phyloP scores from a whole-genome alignment of 2,329 filamentous ascomycete species.

The Capronia coronata region DNA sequence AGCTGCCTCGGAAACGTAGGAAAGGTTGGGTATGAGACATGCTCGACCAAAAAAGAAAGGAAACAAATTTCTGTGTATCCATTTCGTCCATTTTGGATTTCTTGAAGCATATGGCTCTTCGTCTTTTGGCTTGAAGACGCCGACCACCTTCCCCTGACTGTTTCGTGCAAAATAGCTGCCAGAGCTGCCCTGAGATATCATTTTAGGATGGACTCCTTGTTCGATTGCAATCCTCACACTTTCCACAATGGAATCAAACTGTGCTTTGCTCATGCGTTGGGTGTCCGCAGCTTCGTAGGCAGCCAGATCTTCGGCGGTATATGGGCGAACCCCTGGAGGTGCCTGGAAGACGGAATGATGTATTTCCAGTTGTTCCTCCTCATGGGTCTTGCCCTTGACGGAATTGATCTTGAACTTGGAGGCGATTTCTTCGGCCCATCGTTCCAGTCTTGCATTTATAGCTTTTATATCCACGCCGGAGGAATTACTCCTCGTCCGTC shows the following conservation, averaged over 20 bases:
- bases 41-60: conserved; percentile 95
- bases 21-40: conserved; percentile 93
- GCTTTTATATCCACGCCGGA: conserved; percentile 95
- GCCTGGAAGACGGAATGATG: conserved; percentile 96
- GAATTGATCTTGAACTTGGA: conserved; percentile 87
- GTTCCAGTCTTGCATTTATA: conserved; percentile 89
- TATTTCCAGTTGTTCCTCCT: conserved; percentile 87
- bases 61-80: conserved; percentile 96
- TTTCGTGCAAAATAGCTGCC: conserved; percentile 97
- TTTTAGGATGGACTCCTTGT: conserved; percentile 82
- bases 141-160: conserved; percentile 84
- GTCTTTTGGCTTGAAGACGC: conserved; percentile 98
- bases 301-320: conserved; percentile 67
- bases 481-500: conserved; percentile 60
- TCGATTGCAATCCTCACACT: conserved; percentile 87
- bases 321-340: conserved; percentile 76
- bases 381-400: conserved; percentile 64
- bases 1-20: conserved; percentile 94
- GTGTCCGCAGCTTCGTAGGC: conserved; percentile 45
- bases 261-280: conserved; percentile 64
- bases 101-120: conserved; percentile 95
- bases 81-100: conserved; percentile 99
- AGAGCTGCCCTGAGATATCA: conserved; percentile 96
- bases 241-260: conserved; percentile 85
- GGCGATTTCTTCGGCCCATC: conserved; percentile 97